Percentiles rank a stretch among this genome's conserved stretches.
phyloP scores from a whole-genome alignment of 228 moss, liverwort and hornwort genomes.

The Sphagnum fallax region DNA sequence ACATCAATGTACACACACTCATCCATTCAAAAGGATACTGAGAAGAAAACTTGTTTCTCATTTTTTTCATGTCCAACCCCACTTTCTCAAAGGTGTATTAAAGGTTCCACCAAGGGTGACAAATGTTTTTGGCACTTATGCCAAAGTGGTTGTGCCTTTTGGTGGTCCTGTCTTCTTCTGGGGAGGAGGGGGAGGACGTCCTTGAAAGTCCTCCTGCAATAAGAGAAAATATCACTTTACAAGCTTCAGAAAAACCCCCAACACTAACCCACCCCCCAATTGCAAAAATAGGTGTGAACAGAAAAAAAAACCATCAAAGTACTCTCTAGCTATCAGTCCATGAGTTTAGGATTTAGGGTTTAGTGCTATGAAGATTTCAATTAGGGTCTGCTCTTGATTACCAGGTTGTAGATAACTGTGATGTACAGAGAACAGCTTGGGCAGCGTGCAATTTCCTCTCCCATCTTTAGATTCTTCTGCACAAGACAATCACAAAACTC shows the following conservation, averaged over 20 bases:
- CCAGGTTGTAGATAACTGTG: conserved; percentile 84
- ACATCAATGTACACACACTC: too few species aligned
- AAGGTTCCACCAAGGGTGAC: too few species aligned
- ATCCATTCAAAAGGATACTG: too few species aligned
- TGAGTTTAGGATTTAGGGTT: neutral
- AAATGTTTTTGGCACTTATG: conserved; percentile 9
- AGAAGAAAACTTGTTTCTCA: too few species aligned
- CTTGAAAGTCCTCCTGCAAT: conserved; percentile 82
- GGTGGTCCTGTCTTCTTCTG: conserved; percentile 22
- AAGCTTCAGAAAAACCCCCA: neutral
- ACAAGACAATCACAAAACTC: too few species aligned
- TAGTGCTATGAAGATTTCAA: neutral
- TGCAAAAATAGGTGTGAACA: neutral
- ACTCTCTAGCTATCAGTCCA: neutral
- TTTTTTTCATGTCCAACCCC: too few species aligned
- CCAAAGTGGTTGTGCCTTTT: conserved; percentile 20
- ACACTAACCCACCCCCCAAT: neutral
- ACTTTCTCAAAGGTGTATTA: too few species aligned
- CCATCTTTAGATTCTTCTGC: conserved; percentile 65
- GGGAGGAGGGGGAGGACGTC: conserved; percentile 16
- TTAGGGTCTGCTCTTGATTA: conserved; percentile 13
- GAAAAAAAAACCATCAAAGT: neutral
- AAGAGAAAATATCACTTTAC: neutral
- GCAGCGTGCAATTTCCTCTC: conserved; percentile 87
- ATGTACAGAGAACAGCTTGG: conserved; percentile 92